Conservation (phyloP, 805 yeast genomes). For the Candida khao-thaluensis region DNA sequence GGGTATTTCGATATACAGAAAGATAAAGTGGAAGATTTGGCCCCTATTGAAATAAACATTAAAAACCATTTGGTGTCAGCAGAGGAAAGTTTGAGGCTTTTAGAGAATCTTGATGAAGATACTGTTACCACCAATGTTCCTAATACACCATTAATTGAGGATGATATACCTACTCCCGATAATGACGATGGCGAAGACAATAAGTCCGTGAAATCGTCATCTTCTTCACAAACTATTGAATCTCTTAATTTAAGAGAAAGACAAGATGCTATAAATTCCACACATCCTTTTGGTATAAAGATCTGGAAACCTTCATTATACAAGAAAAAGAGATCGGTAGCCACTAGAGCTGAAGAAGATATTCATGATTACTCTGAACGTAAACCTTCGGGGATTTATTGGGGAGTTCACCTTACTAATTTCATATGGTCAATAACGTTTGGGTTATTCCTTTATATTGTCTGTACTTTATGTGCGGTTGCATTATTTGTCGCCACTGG, state of each 20-base stretch:
- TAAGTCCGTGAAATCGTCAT: constrained; percentile 25
- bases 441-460: constrained; percentile 59
- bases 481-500: constrained; percentile 43
- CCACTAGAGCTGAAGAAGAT: constrained; percentile 87
- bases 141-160: constrained; percentile 17
- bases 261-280: constrained; percentile 92
- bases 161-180: constrained; percentile 17
- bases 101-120: constrained; percentile 18
- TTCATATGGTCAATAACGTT: constrained; percentile 69
- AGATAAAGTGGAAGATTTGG: constrained; percentile 15
- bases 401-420: constrained; percentile 68
- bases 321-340: constrained; percentile 89
- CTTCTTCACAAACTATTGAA: constrained; percentile 57
- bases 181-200: constrained; percentile 26
- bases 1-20: constrained; percentile 7
- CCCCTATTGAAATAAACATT: constrained; percentile 10
- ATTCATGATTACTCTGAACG: constrained; percentile 56
- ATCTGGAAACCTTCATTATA: constrained; percentile 98
- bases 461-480: constrained; percentile 53
- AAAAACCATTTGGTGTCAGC: constrained; percentile 19
- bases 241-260: constrained; percentile 87
- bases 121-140: constrained; percentile 11
- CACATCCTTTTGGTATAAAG: constrained; percentile 98
- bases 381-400: constrained; percentile 37
- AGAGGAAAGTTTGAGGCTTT: constrained; percentile 22